Evolutionary conservation across 805 yeast species (phyloP).

Genomic region (Ogataea methanolica): DNA sequence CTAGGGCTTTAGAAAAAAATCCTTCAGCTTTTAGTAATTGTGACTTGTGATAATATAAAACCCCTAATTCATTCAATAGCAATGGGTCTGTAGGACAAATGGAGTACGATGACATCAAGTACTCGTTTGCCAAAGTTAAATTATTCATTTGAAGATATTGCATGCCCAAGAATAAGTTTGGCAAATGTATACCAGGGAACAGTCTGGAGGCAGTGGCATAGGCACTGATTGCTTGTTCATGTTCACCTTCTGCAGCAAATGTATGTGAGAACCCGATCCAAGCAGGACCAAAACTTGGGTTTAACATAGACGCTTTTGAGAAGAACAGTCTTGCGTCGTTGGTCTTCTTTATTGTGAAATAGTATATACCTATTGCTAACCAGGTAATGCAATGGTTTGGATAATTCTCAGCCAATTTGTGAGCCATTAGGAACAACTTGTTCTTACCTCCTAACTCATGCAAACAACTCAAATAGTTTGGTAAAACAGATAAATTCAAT

Average conservation of each 20-base stretch:
- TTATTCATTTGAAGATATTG: constrained; percentile 89
- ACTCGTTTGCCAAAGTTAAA: constrained; percentile 79
- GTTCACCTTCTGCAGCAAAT: constrained; percentile 97
- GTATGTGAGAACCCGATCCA: constrained; percentile 99
- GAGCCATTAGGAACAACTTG: constrained; percentile 74
- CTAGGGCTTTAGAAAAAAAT: constrained; percentile 65
- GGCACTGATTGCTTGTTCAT: constrained; percentile 96
- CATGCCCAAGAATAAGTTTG: constrained; percentile 90
- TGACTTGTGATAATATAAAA: constrained; percentile 73
- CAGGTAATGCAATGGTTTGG: constrained; percentile 83
- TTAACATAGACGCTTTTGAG: constrained; percentile 81
- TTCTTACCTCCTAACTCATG: constrained; percentile 82
- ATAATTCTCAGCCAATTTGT: constrained; percentile 77
- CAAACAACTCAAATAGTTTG: constrained; percentile 77
- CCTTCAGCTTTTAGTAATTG: constrained; percentile 66
- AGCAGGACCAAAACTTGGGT: constrained; percentile 89
- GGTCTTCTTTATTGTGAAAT: constrained; percentile 65
- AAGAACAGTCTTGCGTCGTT: constrained; percentile 83
- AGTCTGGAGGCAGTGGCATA: constrained; percentile 92
- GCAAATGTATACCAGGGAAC: constrained; percentile 87
- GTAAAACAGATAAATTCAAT: constrained; percentile 65
- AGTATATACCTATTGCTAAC: constrained; percentile 90
- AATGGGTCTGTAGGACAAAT: constrained; percentile 85
- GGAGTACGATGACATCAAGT: constrained; percentile 65
- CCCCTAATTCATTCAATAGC: constrained; percentile 88